Evolutionary conservation across 768 basidiomycete species (phyloP).

Genomic region (Dacryopinax primogenitus): DNA sequence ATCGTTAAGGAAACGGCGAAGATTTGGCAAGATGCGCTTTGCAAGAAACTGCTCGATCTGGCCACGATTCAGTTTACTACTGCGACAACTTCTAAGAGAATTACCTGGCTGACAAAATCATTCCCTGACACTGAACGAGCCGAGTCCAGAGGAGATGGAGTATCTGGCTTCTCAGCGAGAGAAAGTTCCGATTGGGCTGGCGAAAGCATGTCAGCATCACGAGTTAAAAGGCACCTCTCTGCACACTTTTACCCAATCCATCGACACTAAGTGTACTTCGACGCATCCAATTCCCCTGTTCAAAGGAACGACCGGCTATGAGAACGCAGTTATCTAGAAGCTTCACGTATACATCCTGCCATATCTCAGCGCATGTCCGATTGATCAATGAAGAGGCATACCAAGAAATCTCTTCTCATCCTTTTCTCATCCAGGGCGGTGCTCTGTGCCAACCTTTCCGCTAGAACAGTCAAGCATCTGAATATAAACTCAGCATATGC

Average conservation of each 20-base stretch:
- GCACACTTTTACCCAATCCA: conserved; percentile 28
- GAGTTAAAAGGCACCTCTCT: neutral
- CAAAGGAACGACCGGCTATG: conserved; percentile 58
- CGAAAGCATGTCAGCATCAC: neutral
- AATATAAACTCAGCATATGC: conserved; percentile 15
- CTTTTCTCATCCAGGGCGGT: conserved; percentile 82
- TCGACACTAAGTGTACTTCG: conserved; percentile 44
- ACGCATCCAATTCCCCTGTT: conserved; percentile 69
- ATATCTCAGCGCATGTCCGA: neutral
- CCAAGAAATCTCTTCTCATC: conserved; percentile 80
- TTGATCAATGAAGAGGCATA: conserved; percentile 19
- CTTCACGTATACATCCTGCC: conserved; percentile 69
- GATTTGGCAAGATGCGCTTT: conserved; percentile 50
- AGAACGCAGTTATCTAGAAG: conserved; percentile 67
- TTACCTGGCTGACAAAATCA: conserved; percentile 28
- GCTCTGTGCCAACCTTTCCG: conserved; percentile 77
- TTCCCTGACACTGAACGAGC: neutral
- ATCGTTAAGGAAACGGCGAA: conserved; percentile 70
- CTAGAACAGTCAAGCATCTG: conserved; percentile 65
- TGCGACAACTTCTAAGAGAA: conserved; percentile 13
- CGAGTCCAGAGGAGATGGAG: conserved; percentile 8
- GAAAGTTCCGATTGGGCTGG: conserved; percentile 13
- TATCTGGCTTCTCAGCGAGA: conserved; percentile 13
- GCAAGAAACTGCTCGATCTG: conserved; percentile 67
- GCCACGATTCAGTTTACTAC: neutral